Conservation (phyloP, 2,329 filamentous ascomycete genomes). For the Ceratocystis smalleyi region DNA sequence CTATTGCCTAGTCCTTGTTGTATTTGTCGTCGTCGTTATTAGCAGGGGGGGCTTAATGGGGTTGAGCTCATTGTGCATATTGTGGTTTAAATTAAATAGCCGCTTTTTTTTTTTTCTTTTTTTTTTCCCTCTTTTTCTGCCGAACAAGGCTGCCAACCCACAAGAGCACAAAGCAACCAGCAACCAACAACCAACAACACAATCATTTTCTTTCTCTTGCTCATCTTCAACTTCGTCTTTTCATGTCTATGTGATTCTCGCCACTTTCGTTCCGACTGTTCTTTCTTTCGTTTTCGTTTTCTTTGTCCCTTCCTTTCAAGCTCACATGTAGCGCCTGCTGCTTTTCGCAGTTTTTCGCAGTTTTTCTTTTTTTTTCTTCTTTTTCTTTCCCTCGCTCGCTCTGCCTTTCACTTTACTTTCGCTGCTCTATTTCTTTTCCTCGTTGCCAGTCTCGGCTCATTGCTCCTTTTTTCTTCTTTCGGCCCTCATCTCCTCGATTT, state of each 20-base stretch:
- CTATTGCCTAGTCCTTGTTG: too few relatives aligned
- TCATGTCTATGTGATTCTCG: not conserved
- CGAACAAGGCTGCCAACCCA: not conserved
- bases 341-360: not conserved
- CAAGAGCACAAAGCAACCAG: not conserved
- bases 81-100: too few relatives aligned
- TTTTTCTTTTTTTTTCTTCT: not conserved
- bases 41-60: too few relatives aligned
- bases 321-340: not conserved
- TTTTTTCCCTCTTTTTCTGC: not conserved
- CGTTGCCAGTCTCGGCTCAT: not conserved
- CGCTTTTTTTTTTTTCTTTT: not conserved
- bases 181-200: not conserved
- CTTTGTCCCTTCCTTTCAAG: not conserved
- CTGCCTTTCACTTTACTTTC: constrained; percentile 6
- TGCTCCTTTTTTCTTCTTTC: not conserved
- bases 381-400: constrained; percentile 2
- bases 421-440: constrained; percentile 1
- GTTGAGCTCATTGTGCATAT: too few relatives aligned
- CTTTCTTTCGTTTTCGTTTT: not conserved
- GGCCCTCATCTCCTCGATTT: not conserved
- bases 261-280: not conserved
- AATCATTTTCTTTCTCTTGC: not conserved
- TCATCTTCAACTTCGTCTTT: not conserved
- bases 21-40: too few relatives aligned